phyloP scores from a whole-genome alignment of 2,329 filamentous ascomycete species.

The Aspergillus brasiliensis region DNA sequence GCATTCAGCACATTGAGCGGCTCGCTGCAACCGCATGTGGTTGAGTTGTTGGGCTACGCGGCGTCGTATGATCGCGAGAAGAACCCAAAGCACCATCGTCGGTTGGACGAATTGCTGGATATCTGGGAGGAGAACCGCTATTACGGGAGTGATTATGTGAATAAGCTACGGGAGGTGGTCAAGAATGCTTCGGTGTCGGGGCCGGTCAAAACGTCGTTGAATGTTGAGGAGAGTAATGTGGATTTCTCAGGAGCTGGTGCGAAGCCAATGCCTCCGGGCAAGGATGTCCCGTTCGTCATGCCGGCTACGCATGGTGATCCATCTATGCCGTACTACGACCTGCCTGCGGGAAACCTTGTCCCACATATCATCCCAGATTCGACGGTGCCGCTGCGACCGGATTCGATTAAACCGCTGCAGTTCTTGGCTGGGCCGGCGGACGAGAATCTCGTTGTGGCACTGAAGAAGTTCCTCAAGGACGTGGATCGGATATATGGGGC shows the following conservation, averaged over 20 bases:
- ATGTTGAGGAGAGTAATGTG: slow-evolving; percentile 24
- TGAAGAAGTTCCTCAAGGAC: slow-evolving; percentile 70
- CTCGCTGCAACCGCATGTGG: slow-evolving; percentile 61
- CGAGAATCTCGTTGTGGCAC: slow-evolving; percentile 64
- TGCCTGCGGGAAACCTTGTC: slow-evolving; percentile 80
- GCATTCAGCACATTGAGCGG: slow-evolving; percentile 55
- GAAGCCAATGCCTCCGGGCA: slow-evolving; percentile 39
- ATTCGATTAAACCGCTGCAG: slow-evolving; percentile 70
- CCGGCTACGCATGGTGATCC: slow-evolving; percentile 77
- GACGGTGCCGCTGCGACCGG: slow-evolving; percentile 70
- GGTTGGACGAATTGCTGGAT: slow-evolving; percentile 64
- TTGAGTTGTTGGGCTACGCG: slow-evolving; percentile 62
- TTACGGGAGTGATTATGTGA: slow-evolving; percentile 57
- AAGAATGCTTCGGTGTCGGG: slow-evolving; percentile 45
- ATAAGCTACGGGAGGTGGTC: slow-evolving; percentile 62
- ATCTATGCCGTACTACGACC: slow-evolving; percentile 74
- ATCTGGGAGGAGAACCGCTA: slow-evolving; percentile 72
- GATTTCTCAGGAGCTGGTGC: slow-evolving; percentile 40
- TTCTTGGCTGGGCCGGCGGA: slow-evolving; percentile 70
- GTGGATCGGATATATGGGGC: slow-evolving; percentile 69
- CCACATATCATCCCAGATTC: slow-evolving; percentile 77
- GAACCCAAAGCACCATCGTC: slow-evolving; percentile 66
- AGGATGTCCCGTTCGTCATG: slow-evolving; percentile 66
- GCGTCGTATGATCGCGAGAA: slow-evolving; percentile 57
- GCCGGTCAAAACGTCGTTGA: slow-evolving; percentile 32